phyloP scores from a whole-genome alignment of 2,329 filamentous ascomycete species.

The Colletotrichum kahawae region DNA sequence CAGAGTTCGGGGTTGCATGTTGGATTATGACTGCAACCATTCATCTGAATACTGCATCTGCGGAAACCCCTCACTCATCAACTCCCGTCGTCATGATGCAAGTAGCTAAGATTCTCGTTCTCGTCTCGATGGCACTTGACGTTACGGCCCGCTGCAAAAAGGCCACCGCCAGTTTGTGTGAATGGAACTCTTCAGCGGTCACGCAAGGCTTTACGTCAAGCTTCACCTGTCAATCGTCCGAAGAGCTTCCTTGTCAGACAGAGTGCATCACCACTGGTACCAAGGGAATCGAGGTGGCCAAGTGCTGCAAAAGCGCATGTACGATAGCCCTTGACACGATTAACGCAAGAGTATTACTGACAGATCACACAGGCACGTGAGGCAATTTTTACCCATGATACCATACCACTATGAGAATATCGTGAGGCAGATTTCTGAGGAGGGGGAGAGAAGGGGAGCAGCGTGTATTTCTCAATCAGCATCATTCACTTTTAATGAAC shows the following conservation, averaged over 20 bases:
- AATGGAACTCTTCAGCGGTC: neutral
- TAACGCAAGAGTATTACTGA: accelerated
- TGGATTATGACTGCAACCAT: neutral
- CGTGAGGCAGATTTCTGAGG: too few relatives aligned
- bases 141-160: neutral
- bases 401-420: neutral
- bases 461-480: neutral
- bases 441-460: neutral
- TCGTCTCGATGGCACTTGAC: neutral
- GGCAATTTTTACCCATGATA: neutral
- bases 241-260: neutral
- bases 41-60: neutral
- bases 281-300: neutral
- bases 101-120: neutral
- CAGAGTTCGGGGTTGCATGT: neutral
- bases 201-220: neutral
- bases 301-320: neutral
- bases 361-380: neutral
- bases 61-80: neutral
- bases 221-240: neutral
- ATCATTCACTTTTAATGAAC: neutral
- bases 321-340: neutral
- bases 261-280: neutral
- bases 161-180: neutral
- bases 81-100: neutral